Conservation (phyloP, 192 early-diverging fungal genomes). For the Coemansia sp. region DNA sequence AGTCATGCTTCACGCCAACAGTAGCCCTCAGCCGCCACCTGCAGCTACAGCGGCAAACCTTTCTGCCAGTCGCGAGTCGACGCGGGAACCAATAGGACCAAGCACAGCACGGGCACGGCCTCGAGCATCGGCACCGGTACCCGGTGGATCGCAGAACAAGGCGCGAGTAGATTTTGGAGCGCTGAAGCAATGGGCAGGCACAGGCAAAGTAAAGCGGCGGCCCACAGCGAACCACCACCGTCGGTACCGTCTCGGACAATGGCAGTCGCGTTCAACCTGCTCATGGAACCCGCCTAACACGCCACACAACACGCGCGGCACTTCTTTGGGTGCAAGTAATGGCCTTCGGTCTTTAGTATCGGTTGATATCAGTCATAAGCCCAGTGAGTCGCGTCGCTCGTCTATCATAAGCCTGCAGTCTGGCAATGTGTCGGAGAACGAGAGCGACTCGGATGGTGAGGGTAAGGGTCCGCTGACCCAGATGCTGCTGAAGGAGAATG, state of each 20-base stretch:
- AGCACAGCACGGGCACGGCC: neutral
- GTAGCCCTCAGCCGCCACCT: neutral
- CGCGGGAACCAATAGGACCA: neutral
- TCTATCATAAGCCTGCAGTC: constrained; percentile 30
- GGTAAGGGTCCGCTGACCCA: constrained; percentile 40
- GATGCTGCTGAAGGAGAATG: constrained; percentile 42
- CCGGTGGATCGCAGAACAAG: neutral
- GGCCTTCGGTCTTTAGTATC: constrained; percentile 28
- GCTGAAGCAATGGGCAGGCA: constrained; percentile 43
- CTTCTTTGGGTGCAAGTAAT: neutral
- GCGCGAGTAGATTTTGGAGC: constrained; percentile 31
- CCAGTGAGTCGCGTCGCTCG: constrained; percentile 45
- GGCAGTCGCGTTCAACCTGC: constrained; percentile 45
- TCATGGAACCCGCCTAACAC: constrained; percentile 51
- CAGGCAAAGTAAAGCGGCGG: constrained; percentile 26
- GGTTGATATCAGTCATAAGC: constrained; percentile 46
- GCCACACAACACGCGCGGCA: neutral
- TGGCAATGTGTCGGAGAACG: neutral
- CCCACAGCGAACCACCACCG: constrained; percentile 17
- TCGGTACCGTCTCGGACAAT: constrained; percentile 46
- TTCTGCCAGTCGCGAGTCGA: neutral
- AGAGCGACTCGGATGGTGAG: constrained; percentile 15
- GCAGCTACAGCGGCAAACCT: neutral
- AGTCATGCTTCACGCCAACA: neutral
- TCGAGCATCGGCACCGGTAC: neutral